phyloP scores from a whole-genome alignment of 441 rosid species.

The Geranium incanum region DNA sequence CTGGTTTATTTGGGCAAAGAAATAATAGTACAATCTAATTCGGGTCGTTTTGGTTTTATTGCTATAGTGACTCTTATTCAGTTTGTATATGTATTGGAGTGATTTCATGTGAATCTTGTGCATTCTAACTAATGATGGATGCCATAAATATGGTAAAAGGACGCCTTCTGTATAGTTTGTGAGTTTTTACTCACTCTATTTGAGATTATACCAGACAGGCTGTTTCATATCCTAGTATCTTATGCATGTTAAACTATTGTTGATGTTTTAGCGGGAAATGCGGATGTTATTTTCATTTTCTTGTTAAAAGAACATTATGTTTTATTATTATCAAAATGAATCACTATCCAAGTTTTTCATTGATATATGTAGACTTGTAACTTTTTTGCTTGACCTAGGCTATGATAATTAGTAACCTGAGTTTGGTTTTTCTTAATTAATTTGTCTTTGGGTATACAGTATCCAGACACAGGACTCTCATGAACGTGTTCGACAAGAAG shows the following conservation, averaged over 20 bases:
- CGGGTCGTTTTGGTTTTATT: not conserved
- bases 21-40: not conserved
- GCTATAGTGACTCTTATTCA: not conserved
- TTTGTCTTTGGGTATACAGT: not conserved
- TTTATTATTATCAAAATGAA: not conserved
- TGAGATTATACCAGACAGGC: not conserved
- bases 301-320: not conserved
- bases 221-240: not conserved
- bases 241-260: not conserved
- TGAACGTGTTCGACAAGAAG: conserved; percentile 7
- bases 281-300: not conserved
- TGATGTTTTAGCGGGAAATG: not conserved
- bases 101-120: not conserved
- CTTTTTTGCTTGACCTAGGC: conserved; percentile 29
- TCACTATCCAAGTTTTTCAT: not conserved
- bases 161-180: not conserved
- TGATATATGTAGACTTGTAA: not conserved
- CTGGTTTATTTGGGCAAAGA: not conserved
- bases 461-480: conserved; percentile 1
- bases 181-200: not conserved
- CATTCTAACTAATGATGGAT: not conserved
- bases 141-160: not conserved
- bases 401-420: conserved; percentile 44
- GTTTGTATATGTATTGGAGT: not conserved
- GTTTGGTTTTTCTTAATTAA: not conserved